Conservation (phyloP, 73 alveolate genomes). For the Paramecium sexaurelia region DNA sequence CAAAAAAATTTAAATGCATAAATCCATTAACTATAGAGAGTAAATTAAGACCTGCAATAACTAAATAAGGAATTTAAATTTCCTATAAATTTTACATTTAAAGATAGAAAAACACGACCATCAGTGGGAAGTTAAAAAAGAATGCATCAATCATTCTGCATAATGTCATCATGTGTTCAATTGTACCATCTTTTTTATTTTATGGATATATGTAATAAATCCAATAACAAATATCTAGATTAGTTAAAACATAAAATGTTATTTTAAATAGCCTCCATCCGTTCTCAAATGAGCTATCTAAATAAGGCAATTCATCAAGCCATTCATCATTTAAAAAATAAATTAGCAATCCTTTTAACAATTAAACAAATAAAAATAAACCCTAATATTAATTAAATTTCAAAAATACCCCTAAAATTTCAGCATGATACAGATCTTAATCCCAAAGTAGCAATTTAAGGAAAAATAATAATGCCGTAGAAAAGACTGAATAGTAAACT, state of each 20-base stretch:
- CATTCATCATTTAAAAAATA: conserved; percentile 31
- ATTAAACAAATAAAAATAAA: neutral
- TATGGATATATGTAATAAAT: neutral
- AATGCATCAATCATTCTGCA: conserved; percentile 21
- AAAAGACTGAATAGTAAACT: neutral
- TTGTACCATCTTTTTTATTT: neutral
- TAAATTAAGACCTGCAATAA: neutral
- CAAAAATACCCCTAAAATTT: neutral
- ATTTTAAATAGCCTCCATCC: neutral
- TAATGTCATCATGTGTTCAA: conserved; percentile 40
- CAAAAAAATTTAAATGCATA: conserved; percentile 47
- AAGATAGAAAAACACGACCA: conserved; percentile 2
- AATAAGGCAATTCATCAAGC: conserved; percentile 38
- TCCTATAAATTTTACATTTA: neutral
- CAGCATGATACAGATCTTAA: neutral
- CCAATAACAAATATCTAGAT: conserved; percentile 41
- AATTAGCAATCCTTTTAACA: neutral
- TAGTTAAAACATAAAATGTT: neutral
- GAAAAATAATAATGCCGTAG: neutral
- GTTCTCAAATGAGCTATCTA: neutral
- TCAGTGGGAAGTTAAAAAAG: neutral
- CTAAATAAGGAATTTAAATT: neutral
- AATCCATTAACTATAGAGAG: neutral
- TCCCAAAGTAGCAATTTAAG: neutral
- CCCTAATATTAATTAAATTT: neutral